Base-by-base conservation (phyloP, 805 yeast species). In the Ogataea methylovora region DNA sequence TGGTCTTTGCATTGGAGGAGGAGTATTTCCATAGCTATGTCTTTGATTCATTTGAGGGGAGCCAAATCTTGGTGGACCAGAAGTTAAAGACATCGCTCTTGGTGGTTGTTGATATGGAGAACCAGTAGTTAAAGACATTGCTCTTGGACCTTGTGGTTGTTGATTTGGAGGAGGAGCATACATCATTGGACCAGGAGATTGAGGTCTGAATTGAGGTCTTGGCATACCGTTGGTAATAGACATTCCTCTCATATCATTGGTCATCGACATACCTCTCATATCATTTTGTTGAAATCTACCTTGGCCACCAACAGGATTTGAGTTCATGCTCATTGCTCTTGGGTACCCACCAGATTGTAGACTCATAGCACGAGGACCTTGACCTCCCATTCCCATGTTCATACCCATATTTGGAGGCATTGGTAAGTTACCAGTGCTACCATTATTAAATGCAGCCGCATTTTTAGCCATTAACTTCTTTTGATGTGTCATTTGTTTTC, bases 401-500 rank as follows among this genome's bases (percentile, higher is more conserved):
- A 27, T n/a, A n/a, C n/a, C n/a, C n/a, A n/a, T n/a, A n/a, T n/a
- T n/a, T n/a, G n/a, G n/a, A 25, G 24, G 35, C 59, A 52, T 56
- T 26, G 59, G 67, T 41, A 45, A 59, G 4, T 44, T 52, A 32
- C n/a, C n/a, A 60, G 63, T 2, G 63, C 56, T 24, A 54, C 13
- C 20, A 16, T 25, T 13, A 29, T n/a, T n/a, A n/a, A n/a, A 17
- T 22, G 5, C 23, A 17, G 23, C 27, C 6, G 24, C 26, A 24
- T 17, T 18, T 19, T 43, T 25, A 10, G 60, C 60, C 15, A 73
- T 71, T 51, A 68, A 48, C 49, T 83, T 83, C 61, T 76, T 80
- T 50, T 76, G 79, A 4, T 73, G 76, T 31, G 79, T 76, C 69
- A 77, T 67, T 44, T 71, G 79, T 44, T 81, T 82, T 44, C 94